A percentile compares a stretch with the other conserved stretches of the same genome.
Conservation (phyloP, 495 filamentous ascomycete genomes). For the Neurospora sp. region DNA sequence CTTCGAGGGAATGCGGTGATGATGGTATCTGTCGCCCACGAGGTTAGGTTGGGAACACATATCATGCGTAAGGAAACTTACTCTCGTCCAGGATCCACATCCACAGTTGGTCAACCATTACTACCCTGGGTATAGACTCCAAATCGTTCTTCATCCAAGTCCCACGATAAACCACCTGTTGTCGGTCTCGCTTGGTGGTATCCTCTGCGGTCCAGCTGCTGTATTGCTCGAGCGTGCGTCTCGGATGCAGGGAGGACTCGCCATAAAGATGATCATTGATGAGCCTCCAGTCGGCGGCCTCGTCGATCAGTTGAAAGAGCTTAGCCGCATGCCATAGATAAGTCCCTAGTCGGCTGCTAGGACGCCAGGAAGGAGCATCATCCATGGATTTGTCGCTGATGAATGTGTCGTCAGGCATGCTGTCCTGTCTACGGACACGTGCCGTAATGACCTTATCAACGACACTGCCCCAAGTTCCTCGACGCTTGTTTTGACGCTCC, state of each 20-base stretch:
- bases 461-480: slow-evolving; percentile 16
- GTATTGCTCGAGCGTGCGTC: slow-evolving; percentile 14
- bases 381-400: neutral
- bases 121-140: slow-evolving; percentile 45
- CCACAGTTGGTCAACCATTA: slow-evolving; percentile 72
- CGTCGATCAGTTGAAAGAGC: slow-evolving; percentile 18
- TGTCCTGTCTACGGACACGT: neutral
- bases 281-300: slow-evolving; percentile 18
- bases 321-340: slow-evolving; percentile 18
- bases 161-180: slow-evolving; percentile 14
- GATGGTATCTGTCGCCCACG: slow-evolving; percentile 35
- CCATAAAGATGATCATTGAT: slow-evolving; percentile 15
- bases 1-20: slow-evolving; percentile 59
- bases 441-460: slow-evolving; percentile 9
- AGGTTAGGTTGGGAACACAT: neutral
- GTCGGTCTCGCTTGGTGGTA: slow-evolving; percentile 11
- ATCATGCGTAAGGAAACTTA: neutral
- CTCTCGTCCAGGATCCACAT: slow-evolving; percentile 56
- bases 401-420: neutral
- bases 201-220: slow-evolving; percentile 14
- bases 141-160: slow-evolving; percentile 12
- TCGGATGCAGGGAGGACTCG: slow-evolving; percentile 8
- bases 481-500: slow-evolving; percentile 13
- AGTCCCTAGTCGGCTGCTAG: slow-evolving; percentile 10
- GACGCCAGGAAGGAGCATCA: slow-evolving; percentile 13